A percentile compares a stretch with the other conserved stretches of the same genome.
These are phyloP conservation scores for Aspergillus vadensis DNA, from an alignment of 2,329 filamentous ascomycete species.

Conservation along the genomic window DNA sequence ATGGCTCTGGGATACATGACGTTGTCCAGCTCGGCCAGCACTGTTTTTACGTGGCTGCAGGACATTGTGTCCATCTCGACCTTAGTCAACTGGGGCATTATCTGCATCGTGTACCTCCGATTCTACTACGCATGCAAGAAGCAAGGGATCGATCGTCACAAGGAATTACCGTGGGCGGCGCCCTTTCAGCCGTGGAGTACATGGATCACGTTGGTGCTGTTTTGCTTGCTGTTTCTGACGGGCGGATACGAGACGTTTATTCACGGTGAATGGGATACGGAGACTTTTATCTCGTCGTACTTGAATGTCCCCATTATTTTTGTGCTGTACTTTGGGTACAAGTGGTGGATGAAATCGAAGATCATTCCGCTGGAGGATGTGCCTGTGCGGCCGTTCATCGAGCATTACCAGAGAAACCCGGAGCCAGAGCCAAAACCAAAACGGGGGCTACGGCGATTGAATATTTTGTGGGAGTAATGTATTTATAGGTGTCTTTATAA, in stretches of 20 bases:
- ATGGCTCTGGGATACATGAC: conserved; percentile 67
- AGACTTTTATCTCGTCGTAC: conserved; percentile 63
- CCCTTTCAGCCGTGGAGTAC: conserved; percentile 61
- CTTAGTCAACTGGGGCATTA: conserved; percentile 60
- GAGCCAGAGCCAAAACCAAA: conserved; percentile 29
- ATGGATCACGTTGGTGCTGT: conserved; percentile 58
- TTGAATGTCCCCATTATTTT: conserved; percentile 62
- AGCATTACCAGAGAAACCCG: conserved; percentile 29
- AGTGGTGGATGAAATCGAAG: conserved; percentile 38
- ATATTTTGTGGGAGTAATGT: conserved; percentile 30
- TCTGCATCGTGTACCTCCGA: conserved; percentile 56
- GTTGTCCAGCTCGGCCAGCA: conserved; percentile 54
- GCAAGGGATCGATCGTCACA: conserved; percentile 37
- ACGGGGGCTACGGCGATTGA: conserved; percentile 23
- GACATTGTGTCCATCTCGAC: conserved; percentile 53
- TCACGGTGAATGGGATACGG: conserved; percentile 47
- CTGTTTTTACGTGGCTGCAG: conserved; percentile 67
- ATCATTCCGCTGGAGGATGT: conserved; percentile 37
- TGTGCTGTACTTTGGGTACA: conserved; percentile 49
- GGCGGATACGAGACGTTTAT: conserved; percentile 62
- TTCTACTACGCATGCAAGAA: conserved; percentile 50
- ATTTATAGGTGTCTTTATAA: not conserved
- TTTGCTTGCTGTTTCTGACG: conserved; percentile 64
- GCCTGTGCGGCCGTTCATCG: conserved; percentile 39
- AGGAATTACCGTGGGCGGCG: conserved; percentile 52